Evolutionary conservation across 176 grass and related monocot species (phyloP), one percentile per base, ranked within the genome.

Genomic region (Chloris gayana): DNA sequence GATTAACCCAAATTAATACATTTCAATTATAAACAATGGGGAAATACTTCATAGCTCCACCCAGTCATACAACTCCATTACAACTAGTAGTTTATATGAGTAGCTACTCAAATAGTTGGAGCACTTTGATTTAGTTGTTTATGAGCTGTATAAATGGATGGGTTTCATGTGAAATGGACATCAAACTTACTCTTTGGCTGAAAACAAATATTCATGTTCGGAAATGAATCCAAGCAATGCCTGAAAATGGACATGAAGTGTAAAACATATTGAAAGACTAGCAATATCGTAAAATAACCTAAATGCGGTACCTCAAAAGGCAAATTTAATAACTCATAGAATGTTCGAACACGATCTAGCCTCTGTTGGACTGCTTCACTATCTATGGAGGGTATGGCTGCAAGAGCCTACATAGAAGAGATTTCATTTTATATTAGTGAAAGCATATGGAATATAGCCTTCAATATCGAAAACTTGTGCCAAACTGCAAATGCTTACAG

Each of bases 251-350:
- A 79, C 7, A 45, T 59, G 67, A 49, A 73, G 80, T 71, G 70
- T 82, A 71, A 87, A 49, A n/a, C 69, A 86, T 63, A 61, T 57
- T 32, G 54, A 63, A 62, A 80, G 50, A 77, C 64, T 54, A 79
- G 59, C 13, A 31, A 57, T 50, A 63, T 59, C n/a, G 73, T 65
- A 70, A 31, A n/a, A 58, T 77, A 53, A 59, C 57, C 15, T 24
- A 73, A 54, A 53, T 77, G 46, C 15, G 27, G 27, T 91, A 79
- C 92, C 86, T 98, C 88, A 1, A 93, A 98, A 87, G 96, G 92
- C 69, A 98, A 85, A 89, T 98, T 95, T 49, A 95, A 75, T 47
- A 98, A 85, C 64, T 98, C 96, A 14, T 93, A 95, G 68, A 93
- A 95, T 81, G 78, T 91, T 53, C 90, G 90, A 82, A 98, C 90